Evolutionary conservation across 2,329 filamentous ascomycete genomes (phyloP).

Genomic region (Phyllachora maydis): DNA sequence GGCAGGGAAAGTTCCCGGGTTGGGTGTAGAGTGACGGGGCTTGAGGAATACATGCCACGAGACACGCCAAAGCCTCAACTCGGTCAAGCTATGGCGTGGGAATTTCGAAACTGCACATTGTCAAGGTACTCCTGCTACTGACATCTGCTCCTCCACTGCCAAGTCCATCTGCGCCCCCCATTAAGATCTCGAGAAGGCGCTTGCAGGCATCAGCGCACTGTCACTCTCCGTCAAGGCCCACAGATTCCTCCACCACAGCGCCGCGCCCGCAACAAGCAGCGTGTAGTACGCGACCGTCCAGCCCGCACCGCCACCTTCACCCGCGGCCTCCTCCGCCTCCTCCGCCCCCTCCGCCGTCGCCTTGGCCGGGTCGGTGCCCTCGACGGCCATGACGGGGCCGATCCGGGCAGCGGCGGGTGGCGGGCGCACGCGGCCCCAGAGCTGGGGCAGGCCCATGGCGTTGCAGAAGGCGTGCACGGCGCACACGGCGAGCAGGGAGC

Average conservation of each 20-base stretch:
- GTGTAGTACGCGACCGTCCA: constrained; percentile 71
- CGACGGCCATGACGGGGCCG: background rate
- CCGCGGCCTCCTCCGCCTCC: constrained; percentile 1
- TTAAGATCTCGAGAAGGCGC: too few species aligned
- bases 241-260: constrained; percentile 49
- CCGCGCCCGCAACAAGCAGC: constrained; percentile 50
- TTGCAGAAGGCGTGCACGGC: constrained; percentile 81
- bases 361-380: constrained; percentile 5
- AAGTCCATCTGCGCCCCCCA: too few species aligned
- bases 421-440: constrained; percentile 60
- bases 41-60: too few species aligned
- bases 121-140: too few species aligned
- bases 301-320: constrained; percentile 3
- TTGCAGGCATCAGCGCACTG: constrained; percentile 5
- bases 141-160: too few species aligned
- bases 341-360: constrained; percentile 8
- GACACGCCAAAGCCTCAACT: too few species aligned
- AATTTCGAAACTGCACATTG: too few species aligned
- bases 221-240: constrained; percentile 27
- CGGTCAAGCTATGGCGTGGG: too few species aligned
- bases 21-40: too few species aligned
- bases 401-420: constrained; percentile 3
- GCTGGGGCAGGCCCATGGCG: constrained; percentile 66
- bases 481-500: constrained; percentile 57
- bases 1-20: too few species aligned